A percentile compares a stretch with the other conserved stretches of the same genome.
Conservation (phyloP, 225 moss, liverwort and hornwort species). For the Sphagnum tenellum region DNA sequence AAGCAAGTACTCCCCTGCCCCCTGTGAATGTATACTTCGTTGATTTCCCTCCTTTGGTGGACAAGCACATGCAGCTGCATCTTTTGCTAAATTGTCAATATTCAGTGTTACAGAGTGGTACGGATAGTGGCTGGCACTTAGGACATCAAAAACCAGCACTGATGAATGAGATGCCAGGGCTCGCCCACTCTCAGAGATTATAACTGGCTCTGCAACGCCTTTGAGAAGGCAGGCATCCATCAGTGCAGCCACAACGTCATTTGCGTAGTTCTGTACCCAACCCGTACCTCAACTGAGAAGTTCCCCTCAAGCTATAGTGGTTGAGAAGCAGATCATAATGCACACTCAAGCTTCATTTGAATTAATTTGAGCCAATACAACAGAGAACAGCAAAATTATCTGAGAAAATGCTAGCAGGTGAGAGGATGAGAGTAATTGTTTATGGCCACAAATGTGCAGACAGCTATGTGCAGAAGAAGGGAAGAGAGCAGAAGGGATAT, state of each 20-base stretch:
- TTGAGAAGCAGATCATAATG: too few species aligned
- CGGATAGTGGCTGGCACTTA: conserved; percentile 35
- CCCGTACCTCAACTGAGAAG: neutral
- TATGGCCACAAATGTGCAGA: too few species aligned
- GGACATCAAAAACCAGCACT: conserved; percentile 70
- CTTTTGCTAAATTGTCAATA: conserved; percentile 16
- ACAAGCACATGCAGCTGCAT: conserved; percentile 12
- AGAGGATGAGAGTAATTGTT: too few species aligned
- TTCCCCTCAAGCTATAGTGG: too few species aligned
- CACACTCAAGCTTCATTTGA: too few species aligned
- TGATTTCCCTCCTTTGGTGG: conserved; percentile 3
- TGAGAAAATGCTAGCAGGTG: too few species aligned
- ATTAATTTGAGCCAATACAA: too few species aligned
- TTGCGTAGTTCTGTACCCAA: conserved; percentile 68
- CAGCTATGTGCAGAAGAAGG: too few species aligned
- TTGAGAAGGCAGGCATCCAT: conserved; percentile 76
- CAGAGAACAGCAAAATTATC: too few species aligned
- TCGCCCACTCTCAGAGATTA: conserved; percentile 79
- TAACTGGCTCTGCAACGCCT: conserved; percentile 59
- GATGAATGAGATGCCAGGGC: conserved; percentile 84
- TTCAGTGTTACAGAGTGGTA: conserved; percentile 20
- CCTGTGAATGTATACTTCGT: conserved; percentile 19
- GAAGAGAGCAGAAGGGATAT: too few species aligned
- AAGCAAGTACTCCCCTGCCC: conserved; percentile 61
- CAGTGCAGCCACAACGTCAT: conserved; percentile 64